Percentiles rank a stretch among this genome's conserved stretches.
Evolutionary conservation across 257 asterid species (phyloP).

Genomic region (Penstemon davidsonii): DNA sequence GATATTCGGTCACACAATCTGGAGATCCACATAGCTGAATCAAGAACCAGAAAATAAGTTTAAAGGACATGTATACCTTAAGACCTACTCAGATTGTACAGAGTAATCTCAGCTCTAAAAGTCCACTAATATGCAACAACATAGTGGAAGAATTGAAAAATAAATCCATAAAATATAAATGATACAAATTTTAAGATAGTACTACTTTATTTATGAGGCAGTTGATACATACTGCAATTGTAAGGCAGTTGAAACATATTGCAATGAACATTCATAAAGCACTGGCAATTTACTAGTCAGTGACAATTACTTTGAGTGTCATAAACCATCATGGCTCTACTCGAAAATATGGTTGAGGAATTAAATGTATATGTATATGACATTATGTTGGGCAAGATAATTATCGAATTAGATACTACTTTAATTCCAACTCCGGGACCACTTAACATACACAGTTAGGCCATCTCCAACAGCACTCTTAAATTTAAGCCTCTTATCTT

Average conservation of each 20-base stretch:
- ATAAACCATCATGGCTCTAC: conserved; percentile 19
- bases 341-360: conserved; percentile 27
- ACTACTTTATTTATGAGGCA: neutral
- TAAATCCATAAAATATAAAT: neutral
- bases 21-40: neutral
- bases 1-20: conserved; percentile 11
- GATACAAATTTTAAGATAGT: conserved; percentile 3
- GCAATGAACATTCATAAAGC: conserved; percentile 4
- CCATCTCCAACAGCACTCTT: no score
- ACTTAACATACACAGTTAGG: conserved; percentile 44
- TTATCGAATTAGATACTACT: conserved; percentile 39
- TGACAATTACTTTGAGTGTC: neutral
- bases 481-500: no score
- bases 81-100: neutral
- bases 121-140: conserved; percentile 16
- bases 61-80: neutral
- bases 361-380: conserved; percentile 45
- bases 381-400: conserved; percentile 16
- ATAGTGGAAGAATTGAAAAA: conserved; percentile 20
- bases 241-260: conserved; percentile 20
- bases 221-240: neutral
- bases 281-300: conserved; percentile 1
- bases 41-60: neutral
- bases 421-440: conserved; percentile 37
- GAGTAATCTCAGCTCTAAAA: neutral